Percentiles rank a stretch among this genome's conserved stretches.
phyloP scores from a whole-genome alignment of 306 rosid species.

The Ziziphus jujuba region DNA sequence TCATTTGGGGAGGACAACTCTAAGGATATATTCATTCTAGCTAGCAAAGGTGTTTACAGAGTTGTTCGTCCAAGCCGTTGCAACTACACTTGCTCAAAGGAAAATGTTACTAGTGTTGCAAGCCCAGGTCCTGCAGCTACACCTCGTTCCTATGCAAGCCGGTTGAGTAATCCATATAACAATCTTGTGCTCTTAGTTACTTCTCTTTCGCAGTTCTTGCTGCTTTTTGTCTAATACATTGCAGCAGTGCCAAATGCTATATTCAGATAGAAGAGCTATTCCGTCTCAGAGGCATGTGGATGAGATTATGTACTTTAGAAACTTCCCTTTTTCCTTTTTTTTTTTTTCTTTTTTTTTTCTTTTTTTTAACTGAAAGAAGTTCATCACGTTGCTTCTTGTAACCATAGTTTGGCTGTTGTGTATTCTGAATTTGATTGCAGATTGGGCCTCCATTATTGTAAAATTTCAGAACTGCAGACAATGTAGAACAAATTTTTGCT shows the following conservation, averaged over 20 bases:
- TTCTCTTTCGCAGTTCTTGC: constrained; percentile 29
- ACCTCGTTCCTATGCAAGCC: constrained; percentile 34
- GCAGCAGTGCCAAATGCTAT: neutral
- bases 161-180: constrained; percentile 23
- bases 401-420: too few species aligned
- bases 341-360: neutral
- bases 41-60: constrained; percentile 74
- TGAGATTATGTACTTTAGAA: constrained; percentile 8
- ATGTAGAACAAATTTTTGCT: too few species aligned
- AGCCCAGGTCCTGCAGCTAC: constrained; percentile 29
- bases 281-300: constrained; percentile 4
- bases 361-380: neutral
- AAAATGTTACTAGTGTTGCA: constrained; percentile 43
- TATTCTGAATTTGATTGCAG: too few species aligned
- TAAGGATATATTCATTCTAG: constrained; percentile 61
- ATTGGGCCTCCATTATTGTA: too few species aligned
- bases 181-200: constrained; percentile 23
- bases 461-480: too few species aligned
- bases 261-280: constrained; percentile 1
- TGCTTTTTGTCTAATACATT: constrained; percentile 19
- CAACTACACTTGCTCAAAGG: constrained; percentile 60
- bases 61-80: constrained; percentile 82
- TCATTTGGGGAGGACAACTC: constrained; percentile 85
- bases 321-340: neutral
- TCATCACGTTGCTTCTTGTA: too few species aligned